Evolutionary conservation across 805 yeast species (phyloP).

Genomic region (Candida xyloterini): DNA sequence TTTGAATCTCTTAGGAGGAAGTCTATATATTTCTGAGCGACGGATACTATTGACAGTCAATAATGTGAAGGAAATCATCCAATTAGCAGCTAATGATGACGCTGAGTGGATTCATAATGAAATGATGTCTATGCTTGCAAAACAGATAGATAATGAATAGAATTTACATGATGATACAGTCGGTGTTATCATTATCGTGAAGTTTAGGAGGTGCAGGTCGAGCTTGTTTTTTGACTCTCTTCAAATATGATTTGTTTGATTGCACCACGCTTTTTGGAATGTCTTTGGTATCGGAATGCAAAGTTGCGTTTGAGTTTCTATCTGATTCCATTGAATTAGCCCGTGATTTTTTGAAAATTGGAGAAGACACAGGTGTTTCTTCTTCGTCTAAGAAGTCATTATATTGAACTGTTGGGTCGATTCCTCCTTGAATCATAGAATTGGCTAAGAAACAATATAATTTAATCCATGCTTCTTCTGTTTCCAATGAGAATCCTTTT

Average conservation of each 20-base stretch:
- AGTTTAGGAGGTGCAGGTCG: neutral
- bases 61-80: slow-evolving; percentile 1
- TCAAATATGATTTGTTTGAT: slow-evolving; percentile 1
- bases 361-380: slow-evolving; percentile 1
- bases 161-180: slow-evolving; percentile 33
- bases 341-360: neutral
- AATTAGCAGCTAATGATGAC: neutral
- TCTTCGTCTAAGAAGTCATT: slow-evolving; percentile 6
- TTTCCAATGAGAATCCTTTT: slow-evolving; percentile 49
- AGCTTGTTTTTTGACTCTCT: neutral
- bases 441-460: slow-evolving; percentile 67
- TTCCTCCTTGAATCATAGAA: slow-evolving; percentile 58
- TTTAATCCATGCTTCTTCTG: slow-evolving; percentile 70
- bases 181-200: slow-evolving; percentile 12
- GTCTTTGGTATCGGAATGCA: neutral
- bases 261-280: neutral
- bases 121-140: neutral
- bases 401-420: slow-evolving; percentile 44
- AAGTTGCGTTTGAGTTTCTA: neutral
- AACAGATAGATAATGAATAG: neutral
- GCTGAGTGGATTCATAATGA: slow-evolving; percentile 1
- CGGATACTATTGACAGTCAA: slow-evolving; percentile 2
- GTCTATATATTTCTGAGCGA: slow-evolving; percentile 2
- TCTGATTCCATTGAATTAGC: neutral
- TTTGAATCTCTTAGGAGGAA: slow-evolving; percentile 6